These are phyloP conservation scores for Geotrichum citri-aurantii DNA, from an alignment of 1,139 yeast genomes.

Conservation along the genomic window DNA sequence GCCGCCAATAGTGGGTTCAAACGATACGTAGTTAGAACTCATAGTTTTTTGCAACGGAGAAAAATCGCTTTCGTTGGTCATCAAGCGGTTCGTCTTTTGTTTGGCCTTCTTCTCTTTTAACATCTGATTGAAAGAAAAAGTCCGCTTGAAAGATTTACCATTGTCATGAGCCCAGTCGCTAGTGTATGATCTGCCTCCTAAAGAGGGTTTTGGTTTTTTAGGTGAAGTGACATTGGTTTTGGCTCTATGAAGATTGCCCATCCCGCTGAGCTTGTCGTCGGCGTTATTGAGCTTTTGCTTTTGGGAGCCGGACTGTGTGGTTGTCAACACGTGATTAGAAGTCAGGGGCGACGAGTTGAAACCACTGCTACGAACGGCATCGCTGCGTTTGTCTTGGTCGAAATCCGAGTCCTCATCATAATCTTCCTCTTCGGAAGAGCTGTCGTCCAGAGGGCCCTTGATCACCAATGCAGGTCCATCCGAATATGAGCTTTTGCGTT, in stretches of 20 bases:
- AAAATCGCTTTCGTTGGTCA: not conserved
- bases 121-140: constrained; percentile 27
- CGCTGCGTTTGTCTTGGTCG: constrained; percentile 25
- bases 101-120: constrained; percentile 10
- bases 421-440: constrained; percentile 26
- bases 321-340: not conserved
- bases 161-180: constrained; percentile 35
- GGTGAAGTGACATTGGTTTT: not conserved
- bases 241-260: constrained; percentile 3
- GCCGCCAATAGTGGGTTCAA: constrained; percentile 92
- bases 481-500: constrained; percentile 30
- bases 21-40: constrained; percentile 59
- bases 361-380: not conserved
- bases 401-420: constrained; percentile 34
- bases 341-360: not conserved
- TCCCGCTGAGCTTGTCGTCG: not conserved
- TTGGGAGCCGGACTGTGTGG: not conserved
- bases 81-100: not conserved
- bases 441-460: constrained; percentile 62
- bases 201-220: constrained; percentile 19
- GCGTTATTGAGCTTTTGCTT: not conserved
- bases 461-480: constrained; percentile 81
- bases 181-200: constrained; percentile 44
- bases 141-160: constrained; percentile 15
- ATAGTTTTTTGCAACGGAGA: constrained; percentile 26